Evolutionary conservation across 257 asterid genomes (phyloP), one percentile per base, ranked within the genome.

Genomic region (Fraxinus americana): DNA sequence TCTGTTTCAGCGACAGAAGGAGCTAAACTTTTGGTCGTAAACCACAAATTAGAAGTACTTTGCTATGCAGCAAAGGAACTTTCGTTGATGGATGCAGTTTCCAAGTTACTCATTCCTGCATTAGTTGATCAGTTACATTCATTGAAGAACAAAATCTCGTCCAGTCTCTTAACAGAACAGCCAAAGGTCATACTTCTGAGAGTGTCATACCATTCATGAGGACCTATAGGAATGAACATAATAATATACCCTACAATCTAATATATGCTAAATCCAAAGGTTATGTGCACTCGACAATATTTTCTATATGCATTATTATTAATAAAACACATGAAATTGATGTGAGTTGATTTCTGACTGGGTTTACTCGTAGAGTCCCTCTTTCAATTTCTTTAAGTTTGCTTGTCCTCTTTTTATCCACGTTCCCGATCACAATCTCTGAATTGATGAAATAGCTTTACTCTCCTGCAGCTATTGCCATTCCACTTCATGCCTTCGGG

Each of bases 401-500:
- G 34, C n/a, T 16, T 4, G 71, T 75, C 5, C 45, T 70, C 45
- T 43, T 36, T 78, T 77, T 70, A 12, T 68, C 67, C 43, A 29
- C 71, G 4, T 23, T 70, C 4, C 36, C 17, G 29, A 48, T 61
- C 35, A 41, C 57, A 54, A 73, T 52, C 43, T 70, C 54, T 72
- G 67, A 48, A 72, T 67, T 85, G 77, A 86, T 70, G 30, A 82
- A 81, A 59, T 52, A 59, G 50, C 74, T 78, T n/a, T 70, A 52
- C 72, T 79, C 36, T 73, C 79, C 78, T 88, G 88, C 91, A 96
- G 99, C 86, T 90, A 57, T 87, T 72, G 74, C 93, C 99, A n/a
- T 92, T 86, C 85, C 98, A 92, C 88, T 96, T 96, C 86, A 85
- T 87, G 77, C 97, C 99, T 78, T 79, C 94, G 8, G 96, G 92